Evolutionary conservation across 2,329 filamentous ascomycete species (phyloP).

Genomic region (Fusarium sacchari): DNA sequence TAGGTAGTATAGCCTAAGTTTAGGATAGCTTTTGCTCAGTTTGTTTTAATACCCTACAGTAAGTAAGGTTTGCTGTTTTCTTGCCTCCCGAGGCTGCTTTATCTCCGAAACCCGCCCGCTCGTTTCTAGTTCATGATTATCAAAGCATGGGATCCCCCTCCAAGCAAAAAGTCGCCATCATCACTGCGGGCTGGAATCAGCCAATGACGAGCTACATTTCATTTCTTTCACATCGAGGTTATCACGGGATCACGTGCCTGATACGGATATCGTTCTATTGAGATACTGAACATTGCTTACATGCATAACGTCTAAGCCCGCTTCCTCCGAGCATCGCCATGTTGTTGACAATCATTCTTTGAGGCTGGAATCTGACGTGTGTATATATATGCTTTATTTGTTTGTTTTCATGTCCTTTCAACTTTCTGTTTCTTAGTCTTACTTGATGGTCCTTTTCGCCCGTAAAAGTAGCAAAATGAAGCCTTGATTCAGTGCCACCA

Average conservation of each 20-base stretch:
- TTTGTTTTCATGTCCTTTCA: neutral
- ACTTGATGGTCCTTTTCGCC: neutral
- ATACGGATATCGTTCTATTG: constrained; percentile 22
- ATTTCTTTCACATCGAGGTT: neutral
- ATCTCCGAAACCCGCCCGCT: constrained; percentile 18
- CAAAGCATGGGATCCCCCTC: constrained; percentile 38
- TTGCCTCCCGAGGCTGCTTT: no score
- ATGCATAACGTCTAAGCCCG: constrained; percentile 19
- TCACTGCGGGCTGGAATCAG: constrained; percentile 14
- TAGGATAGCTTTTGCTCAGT: no score
- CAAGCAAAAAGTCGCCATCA: constrained; percentile 41
- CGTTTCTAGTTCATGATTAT: constrained; percentile 36
- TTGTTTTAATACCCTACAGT: no score
- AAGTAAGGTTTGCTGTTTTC: no score
- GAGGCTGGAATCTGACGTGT: neutral
- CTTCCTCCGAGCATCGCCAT: neutral
- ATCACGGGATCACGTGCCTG: constrained; percentile 34
- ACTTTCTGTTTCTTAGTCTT: neutral
- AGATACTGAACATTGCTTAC: constrained; percentile 18
- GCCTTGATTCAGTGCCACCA: constrained; percentile 1
- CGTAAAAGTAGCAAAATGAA: constrained; percentile 1
- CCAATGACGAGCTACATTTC: constrained; percentile 6
- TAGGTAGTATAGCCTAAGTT: no score
- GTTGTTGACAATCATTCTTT: neutral
- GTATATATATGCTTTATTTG: neutral